Conservation (phyloP, 345 rosid species). For the Boechera divaricarpa region DNA sequence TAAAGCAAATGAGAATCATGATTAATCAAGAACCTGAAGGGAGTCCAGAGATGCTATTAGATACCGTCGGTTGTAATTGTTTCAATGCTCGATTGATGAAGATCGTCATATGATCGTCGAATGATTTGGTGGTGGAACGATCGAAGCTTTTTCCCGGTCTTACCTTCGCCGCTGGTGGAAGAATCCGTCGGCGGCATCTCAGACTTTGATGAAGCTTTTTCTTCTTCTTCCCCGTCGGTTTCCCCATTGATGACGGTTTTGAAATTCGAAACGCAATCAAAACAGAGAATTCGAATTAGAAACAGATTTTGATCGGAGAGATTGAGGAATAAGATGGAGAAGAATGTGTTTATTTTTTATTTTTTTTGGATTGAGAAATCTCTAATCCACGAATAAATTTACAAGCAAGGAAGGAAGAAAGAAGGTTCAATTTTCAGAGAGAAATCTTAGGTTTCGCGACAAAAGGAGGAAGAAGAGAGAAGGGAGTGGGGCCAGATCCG, state of each 20-base stretch:
- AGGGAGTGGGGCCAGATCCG: too few species aligned
- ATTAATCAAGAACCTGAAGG: conserved; percentile 65
- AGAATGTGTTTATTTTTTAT: background rate
- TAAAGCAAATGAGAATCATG: background rate
- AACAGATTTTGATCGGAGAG: conserved; percentile 12
- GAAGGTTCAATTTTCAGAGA: too few species aligned
- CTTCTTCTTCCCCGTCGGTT: conserved; percentile 85
- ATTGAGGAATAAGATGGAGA: background rate
- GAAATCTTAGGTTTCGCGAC: too few species aligned
- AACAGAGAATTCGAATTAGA: background rate
- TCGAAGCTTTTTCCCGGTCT: conserved; percentile 37
- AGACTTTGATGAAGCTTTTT: background rate
- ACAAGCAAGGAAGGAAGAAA: background rate
- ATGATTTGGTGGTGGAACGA: conserved; percentile 59
- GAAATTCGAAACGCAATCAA: background rate
- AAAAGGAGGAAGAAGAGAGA: too few species aligned
- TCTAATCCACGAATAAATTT: conserved; percentile 37
- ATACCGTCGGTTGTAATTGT: conserved; percentile 52
- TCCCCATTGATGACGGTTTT: conserved; percentile 61
- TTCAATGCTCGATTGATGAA: conserved; percentile 84
- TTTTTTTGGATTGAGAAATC: conserved; percentile 18
- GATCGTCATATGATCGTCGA: conserved; percentile 86
- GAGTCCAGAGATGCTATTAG: conserved; percentile 68
- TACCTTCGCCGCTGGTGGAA: conserved; percentile 25
- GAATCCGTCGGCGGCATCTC: conserved; percentile 44